Percentiles rank a stretch among this genome's conserved stretches.
Conservation (phyloP, 495 filamentous ascomycete genomes). For the Xylaria scruposa region DNA sequence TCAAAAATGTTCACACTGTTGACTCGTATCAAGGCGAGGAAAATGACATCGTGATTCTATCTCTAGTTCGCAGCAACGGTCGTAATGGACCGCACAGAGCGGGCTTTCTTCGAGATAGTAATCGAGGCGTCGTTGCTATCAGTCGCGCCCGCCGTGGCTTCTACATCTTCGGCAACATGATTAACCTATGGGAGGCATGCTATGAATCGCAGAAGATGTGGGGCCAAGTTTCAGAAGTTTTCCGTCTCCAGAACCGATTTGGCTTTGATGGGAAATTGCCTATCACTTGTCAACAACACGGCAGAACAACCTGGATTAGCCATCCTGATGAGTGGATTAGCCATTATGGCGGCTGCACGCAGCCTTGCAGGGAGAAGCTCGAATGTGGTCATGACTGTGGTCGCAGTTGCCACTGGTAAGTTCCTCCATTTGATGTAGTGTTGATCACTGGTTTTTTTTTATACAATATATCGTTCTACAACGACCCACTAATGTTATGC, state of each 20-base stretch:
- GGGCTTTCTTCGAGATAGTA: slow-evolving; percentile 76
- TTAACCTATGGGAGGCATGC: slow-evolving; percentile 52
- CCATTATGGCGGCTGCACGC: slow-evolving; percentile 65
- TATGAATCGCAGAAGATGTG: slow-evolving; percentile 49
- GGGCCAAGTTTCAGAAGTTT: slow-evolving; percentile 43
- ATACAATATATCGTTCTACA: background rate
- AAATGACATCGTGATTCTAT: slow-evolving; percentile 84
- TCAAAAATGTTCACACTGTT: slow-evolving; percentile 79
- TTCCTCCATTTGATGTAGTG: background rate
- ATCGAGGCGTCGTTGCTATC: slow-evolving; percentile 85
- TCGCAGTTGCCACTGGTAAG: slow-evolving; percentile 54
- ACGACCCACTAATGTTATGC: slow-evolving; percentile 41
- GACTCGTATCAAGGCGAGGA: slow-evolving; percentile 97
- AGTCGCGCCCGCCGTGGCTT: slow-evolving; percentile 86
- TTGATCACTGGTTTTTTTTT: slow-evolving; percentile 2
- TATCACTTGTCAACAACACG: slow-evolving; percentile 50
- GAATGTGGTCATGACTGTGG: slow-evolving; percentile 52
- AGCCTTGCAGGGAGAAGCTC: slow-evolving; percentile 53
- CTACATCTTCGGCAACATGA: slow-evolving; percentile 85
- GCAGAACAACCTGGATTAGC: slow-evolving; percentile 41
- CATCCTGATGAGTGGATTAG: slow-evolving; percentile 61
- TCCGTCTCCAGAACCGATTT: slow-evolving; percentile 37
- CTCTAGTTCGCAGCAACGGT: slow-evolving; percentile 73
- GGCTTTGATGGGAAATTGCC: slow-evolving; percentile 40
- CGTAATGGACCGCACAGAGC: slow-evolving; percentile 30